Evolutionary conservation across 192 early-diverging fungal species (phyloP).

Genomic region (Umbelopsis ramanniana): DNA sequence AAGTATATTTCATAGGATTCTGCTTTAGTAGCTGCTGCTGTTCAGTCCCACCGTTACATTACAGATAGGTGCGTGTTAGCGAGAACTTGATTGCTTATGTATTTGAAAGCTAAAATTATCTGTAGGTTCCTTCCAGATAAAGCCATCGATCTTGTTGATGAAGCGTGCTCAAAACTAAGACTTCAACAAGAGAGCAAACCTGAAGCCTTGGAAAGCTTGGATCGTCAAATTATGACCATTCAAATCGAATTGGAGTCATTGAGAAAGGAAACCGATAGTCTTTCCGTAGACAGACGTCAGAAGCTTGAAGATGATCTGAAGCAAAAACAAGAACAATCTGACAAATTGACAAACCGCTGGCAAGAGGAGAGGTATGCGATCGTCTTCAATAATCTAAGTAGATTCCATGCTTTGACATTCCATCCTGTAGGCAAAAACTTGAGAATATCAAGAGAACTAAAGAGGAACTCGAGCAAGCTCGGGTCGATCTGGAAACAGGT

Average conservation of each 20-base stretch:
- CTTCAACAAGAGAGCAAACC: slow-evolving; percentile 82
- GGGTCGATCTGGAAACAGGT: slow-evolving; percentile 71
- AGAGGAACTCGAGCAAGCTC: slow-evolving; percentile 71
- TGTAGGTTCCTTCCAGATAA: slow-evolving; percentile 76
- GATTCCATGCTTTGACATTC: background rate
- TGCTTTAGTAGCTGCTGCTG: slow-evolving; percentile 73
- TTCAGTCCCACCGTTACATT: slow-evolving; percentile 79
- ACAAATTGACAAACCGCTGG: slow-evolving; percentile 65
- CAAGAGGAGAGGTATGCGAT: slow-evolving; percentile 59
- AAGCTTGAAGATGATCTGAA: slow-evolving; percentile 62
- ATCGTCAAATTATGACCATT: slow-evolving; percentile 74
- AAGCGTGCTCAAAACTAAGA: slow-evolving; percentile 78
- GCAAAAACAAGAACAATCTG: slow-evolving; percentile 62
- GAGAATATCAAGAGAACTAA: slow-evolving; percentile 72
- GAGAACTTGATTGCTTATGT: background rate
- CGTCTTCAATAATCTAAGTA: background rate
- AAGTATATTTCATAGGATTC: slow-evolving; percentile 49
- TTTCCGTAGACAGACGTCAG: slow-evolving; percentile 67
- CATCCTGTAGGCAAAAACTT: slow-evolving; percentile 48
- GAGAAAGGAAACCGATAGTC: slow-evolving; percentile 75
- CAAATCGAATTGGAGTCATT: slow-evolving; percentile 82
- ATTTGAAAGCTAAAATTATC: slow-evolving; percentile 11
- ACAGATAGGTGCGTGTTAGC: slow-evolving; percentile 53
- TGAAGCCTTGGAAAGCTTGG: slow-evolving; percentile 73
- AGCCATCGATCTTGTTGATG: slow-evolving; percentile 82